Percentiles rank a stretch among this genome's conserved stretches.
Evolutionary conservation across 2,329 filamentous ascomycete genomes (phyloP).

Genomic region (Aspergillus nomiae): DNA sequence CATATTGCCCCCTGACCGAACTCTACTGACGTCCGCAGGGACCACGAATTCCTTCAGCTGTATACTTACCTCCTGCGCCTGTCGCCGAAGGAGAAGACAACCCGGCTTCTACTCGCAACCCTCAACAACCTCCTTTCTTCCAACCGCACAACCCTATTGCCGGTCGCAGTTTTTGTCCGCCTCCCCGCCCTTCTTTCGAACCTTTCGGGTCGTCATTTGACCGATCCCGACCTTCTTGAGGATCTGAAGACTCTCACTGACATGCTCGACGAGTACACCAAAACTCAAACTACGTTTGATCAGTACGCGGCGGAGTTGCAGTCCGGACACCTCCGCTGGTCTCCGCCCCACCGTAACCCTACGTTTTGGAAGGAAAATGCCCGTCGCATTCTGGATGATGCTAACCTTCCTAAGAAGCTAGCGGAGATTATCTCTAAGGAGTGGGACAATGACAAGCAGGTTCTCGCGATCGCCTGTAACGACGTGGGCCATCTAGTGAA

Average conservation of each 20-base stretch:
- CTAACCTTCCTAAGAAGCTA: constrained; percentile 76
- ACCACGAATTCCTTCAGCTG: constrained; percentile 87
- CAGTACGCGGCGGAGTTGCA: constrained; percentile 79
- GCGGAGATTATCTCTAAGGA: constrained; percentile 82
- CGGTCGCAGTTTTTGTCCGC: constrained; percentile 81
- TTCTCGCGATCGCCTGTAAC: constrained; percentile 89
- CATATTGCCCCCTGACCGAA: constrained; percentile 4
- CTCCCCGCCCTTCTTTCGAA: constrained; percentile 67
- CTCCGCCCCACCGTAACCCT: constrained; percentile 81
- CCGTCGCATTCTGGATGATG: constrained; percentile 78
- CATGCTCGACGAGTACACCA: constrained; percentile 83
- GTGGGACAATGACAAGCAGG: constrained; percentile 82
- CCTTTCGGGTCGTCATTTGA: constrained; percentile 55
- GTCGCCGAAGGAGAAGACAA: constrained; percentile 98
- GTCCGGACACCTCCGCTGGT: constrained; percentile 88
- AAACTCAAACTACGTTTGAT: constrained; percentile 67
- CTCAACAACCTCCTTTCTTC: constrained; percentile 81
- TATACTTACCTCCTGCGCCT: constrained; percentile 90
- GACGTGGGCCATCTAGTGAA: constrained; percentile 87
- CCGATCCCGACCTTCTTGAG: constrained; percentile 52
- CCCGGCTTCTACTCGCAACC: constrained; percentile 84
- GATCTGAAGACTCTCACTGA: constrained; percentile 54
- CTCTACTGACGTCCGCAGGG: constrained; percentile 54
- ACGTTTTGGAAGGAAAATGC: constrained; percentile 93
- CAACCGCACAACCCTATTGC: constrained; percentile 70